A percentile compares a stretch with the other conserved stretches of the same genome.
These are phyloP conservation scores for Alternaria burnsii DNA, from an alignment of 2,329 filamentous ascomycete genomes.

Conservation along the genomic window DNA sequence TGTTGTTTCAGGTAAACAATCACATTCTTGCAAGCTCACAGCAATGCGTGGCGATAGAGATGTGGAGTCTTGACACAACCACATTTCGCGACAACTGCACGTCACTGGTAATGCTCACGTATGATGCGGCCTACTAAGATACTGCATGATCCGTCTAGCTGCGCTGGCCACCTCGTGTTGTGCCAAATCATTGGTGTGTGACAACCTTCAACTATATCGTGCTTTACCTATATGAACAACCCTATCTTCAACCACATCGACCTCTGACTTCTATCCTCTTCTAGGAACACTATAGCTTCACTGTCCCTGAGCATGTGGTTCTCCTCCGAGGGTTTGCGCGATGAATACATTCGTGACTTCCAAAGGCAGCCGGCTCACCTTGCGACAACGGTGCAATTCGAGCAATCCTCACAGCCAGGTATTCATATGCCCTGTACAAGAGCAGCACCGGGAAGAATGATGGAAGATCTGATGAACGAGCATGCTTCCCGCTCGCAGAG, in stretches of 20 bases:
- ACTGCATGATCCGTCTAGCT: not conserved
- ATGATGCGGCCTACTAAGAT: not conserved
- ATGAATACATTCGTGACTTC: not conserved
- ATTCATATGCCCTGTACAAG: not conserved
- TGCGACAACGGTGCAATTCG: not conserved
- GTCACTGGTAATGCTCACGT: not conserved
- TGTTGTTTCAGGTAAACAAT: not conserved
- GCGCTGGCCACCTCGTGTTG: not conserved
- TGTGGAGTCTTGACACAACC: not conserved
- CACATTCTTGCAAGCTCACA: not conserved
- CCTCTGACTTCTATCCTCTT: not conserved
- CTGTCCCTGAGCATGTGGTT: not conserved
- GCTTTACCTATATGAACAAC: not conserved
- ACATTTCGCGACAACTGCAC: not conserved
- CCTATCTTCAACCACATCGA: not conserved
- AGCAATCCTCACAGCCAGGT: not conserved
- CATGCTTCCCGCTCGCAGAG: not conserved
- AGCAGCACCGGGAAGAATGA: too few relatives aligned
- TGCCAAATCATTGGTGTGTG: not conserved
- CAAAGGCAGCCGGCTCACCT: not conserved
- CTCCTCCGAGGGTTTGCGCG: not conserved
- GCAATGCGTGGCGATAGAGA: not conserved
- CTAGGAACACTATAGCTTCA: not conserved
- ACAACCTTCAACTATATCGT: not conserved
- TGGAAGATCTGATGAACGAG: not conserved